These are phyloP conservation scores for Mytilinidion resinicola DNA, from an alignment of 495 filamentous ascomycete genomes.

Conservation along the genomic window DNA sequence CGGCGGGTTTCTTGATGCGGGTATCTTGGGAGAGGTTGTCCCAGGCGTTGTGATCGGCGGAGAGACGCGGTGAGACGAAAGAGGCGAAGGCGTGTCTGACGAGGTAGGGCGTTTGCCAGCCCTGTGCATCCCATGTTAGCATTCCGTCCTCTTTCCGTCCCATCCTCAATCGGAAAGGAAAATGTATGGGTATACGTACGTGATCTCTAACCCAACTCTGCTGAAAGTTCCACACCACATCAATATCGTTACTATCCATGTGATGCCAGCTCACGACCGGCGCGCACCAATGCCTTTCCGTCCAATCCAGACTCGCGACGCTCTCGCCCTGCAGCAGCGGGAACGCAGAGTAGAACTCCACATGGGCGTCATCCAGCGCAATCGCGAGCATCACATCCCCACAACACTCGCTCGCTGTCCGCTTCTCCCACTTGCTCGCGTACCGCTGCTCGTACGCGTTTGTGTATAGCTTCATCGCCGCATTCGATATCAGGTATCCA, in stretches of 20 bases:
- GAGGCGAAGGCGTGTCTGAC: conserved; percentile 29
- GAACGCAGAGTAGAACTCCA: conserved; percentile 45
- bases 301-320: conserved; percentile 46
- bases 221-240: conserved; percentile 47
- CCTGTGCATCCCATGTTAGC: conserved; percentile 6
- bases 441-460: conserved; percentile 39
- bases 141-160: background rate
- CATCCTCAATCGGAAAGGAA: background rate
- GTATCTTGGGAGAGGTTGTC: conserved; percentile 32
- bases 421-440: conserved; percentile 43
- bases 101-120: conserved; percentile 31
- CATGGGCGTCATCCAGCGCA: conserved; percentile 50
- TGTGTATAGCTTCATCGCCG: conserved; percentile 43
- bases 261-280: conserved; percentile 58
- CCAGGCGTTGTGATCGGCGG: conserved; percentile 26
- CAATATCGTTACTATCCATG: conserved; percentile 47
- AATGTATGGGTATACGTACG: background rate
- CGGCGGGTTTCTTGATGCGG: conserved; percentile 7
- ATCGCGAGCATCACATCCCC: conserved; percentile 61
- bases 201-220: conserved; percentile 23
- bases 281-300: conserved; percentile 51
- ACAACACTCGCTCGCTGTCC: conserved; percentile 54
- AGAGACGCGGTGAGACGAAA: conserved; percentile 29
- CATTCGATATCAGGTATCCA: conserved; percentile 58
- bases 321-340: conserved; percentile 55